Percentiles rank a stretch among this genome's conserved stretches.
Evolutionary conservation across 805 yeast species (phyloP).

Genomic region (Peterozyma xylosa): DNA sequence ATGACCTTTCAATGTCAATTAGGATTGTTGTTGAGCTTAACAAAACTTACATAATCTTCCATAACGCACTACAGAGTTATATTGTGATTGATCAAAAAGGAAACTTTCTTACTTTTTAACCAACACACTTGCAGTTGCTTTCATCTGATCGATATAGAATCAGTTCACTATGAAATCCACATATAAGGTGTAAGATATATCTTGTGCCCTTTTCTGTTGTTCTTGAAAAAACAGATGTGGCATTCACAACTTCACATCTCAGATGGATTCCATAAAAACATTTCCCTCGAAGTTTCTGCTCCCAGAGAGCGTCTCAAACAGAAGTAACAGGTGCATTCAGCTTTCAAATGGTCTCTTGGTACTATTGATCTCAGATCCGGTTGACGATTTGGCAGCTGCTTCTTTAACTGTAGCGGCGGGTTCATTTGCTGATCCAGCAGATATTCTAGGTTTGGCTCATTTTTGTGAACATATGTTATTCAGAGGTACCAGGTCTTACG

Average conservation of each 20-base stretch:
- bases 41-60: too few relatives aligned
- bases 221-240: background rate
- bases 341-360: conserved; percentile 66
- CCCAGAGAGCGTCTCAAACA: conserved; percentile 29
- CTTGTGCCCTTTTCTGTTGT: background rate
- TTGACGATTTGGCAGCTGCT: conserved; percentile 55
- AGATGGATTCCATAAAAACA: background rate
- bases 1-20: too few relatives aligned
- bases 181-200: too few relatives aligned
- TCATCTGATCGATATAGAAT: too few relatives aligned
- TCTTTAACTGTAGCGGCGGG: conserved; percentile 77
- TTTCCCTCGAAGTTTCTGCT: background rate
- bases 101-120: background rate
- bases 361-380: conserved; percentile 70
- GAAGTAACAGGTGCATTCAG: conserved; percentile 35
- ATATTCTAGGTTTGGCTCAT: conserved; percentile 79
- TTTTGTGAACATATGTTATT: conserved; percentile 73
- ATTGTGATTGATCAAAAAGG: background rate
- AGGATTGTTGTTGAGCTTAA: too few relatives aligned
- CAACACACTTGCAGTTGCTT: too few relatives aligned
- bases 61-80: background rate
- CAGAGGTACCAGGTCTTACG: conserved; percentile 48
- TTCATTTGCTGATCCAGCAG: conserved; percentile 67
- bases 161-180: too few relatives aligned
- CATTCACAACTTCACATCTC: background rate